A percentile compares a stretch with the other conserved stretches of the same genome.
Evolutionary conservation across 1,284 basidiomycete genomes (phyloP).

Genomic region (Cryptococcus sp.): DNA sequence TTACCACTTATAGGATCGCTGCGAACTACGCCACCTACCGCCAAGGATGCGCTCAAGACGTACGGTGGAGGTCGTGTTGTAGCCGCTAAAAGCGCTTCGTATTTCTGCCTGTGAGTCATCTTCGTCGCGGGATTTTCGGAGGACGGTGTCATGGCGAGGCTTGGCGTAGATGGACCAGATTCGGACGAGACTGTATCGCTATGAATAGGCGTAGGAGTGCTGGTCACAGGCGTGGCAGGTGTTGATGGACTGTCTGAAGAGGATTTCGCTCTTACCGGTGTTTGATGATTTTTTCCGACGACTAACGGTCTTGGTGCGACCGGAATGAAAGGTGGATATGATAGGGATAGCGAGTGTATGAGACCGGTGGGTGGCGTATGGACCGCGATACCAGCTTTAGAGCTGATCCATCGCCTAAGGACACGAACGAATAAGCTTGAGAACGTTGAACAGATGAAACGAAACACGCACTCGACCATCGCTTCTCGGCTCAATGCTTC

Average conservation of each 20-base stretch:
- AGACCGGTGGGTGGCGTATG: slow-evolving; percentile 45
- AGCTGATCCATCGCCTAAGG: slow-evolving; percentile 43
- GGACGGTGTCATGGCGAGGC: slow-evolving; percentile 1
- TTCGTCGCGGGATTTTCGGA: slow-evolving; percentile 20
- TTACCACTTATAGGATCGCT: slow-evolving; percentile 50
- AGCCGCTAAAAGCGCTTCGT: slow-evolving; percentile 44
- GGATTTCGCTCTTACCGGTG: slow-evolving; percentile 10
- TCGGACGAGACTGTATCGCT: neutral
- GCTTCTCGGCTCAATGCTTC: slow-evolving; percentile 40
- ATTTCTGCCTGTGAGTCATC: slow-evolving; percentile 44
- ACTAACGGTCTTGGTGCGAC: slow-evolving; percentile 20
- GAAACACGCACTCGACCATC: slow-evolving; percentile 44
- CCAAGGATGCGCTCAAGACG: slow-evolving; percentile 43
- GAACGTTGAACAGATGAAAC: neutral
- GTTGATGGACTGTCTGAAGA: slow-evolving; percentile 4
- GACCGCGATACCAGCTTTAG: slow-evolving; percentile 34
- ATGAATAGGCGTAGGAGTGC: neutral
- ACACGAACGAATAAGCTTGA: neutral
- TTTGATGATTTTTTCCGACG: slow-evolving; percentile 36
- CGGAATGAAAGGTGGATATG: slow-evolving; percentile 37
- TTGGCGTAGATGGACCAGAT: neutral
- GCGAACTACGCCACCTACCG: slow-evolving; percentile 40
- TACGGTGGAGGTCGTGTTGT: slow-evolving; percentile 42
- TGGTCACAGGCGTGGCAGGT: neutral
- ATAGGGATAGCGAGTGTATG: slow-evolving; percentile 45